Base-by-base conservation (phyloP, 495 filamentous ascomycete genomes). In the Lophiotrema nucula region DNA sequence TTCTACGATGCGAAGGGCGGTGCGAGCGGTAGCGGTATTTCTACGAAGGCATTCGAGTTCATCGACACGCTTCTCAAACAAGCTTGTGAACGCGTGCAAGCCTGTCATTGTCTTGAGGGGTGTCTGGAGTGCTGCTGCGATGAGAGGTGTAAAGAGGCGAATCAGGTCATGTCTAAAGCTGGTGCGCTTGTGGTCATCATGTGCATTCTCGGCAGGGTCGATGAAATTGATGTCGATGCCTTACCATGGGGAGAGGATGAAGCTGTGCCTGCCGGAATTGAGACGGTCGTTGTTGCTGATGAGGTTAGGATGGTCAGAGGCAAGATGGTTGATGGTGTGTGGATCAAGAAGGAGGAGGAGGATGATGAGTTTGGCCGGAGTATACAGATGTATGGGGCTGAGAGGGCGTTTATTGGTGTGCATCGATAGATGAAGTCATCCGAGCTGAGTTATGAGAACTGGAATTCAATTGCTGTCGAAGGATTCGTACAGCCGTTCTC, bases 1-100 rank as follows among this genome's bases (percentile, higher is more conserved):
- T 96, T 98, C 72, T 97, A 96, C 70, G 93, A 98, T 66, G 86
- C 89, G 8, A 93, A 93, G 70, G 93, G 91, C 18, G 93, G 92
- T 0, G 79, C 85, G 0, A 83, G 81, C 44, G 91, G 90, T 0
- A 86, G 84, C 1, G 95, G 93, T 3, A 92, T 97, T 57, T 88
- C 86, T 45, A 86, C 82, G 25, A 96, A 96, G 69, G 92, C 91
- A 0, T 97, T 97, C 65, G 90, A 97, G 68, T 95, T 95, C 66
- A 76, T 95, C 19, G 89, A 95, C 62, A 62, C 87, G 35, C 71
- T 97, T 35, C 78, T 97, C 10, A 73, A 76, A 27, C 87, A 90
- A 57, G 92, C 92, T 4, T 78, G 92, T n/a, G 78, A 84, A 53
- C 79, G 92, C 21, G 84, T 97, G 4, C 82, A 84, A 69, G 77